A percentile compares a stretch with the other conserved stretches of the same genome.
phyloP scores from a whole-genome alignment of 257 asterid species.

The Jacaranda mimosifolia region DNA sequence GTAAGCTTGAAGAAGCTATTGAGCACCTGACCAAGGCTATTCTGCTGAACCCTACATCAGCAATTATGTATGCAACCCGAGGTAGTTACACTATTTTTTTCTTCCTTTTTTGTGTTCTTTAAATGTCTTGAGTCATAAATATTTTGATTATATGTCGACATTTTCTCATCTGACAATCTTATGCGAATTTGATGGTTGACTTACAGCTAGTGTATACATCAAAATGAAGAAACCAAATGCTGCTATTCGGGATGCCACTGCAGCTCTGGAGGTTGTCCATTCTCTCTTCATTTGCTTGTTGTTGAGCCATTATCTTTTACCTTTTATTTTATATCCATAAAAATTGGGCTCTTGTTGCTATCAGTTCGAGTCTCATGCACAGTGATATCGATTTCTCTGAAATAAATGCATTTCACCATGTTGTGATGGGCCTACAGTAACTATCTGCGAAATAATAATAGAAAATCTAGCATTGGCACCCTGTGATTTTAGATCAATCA shows the following conservation, averaged over 20 bases:
- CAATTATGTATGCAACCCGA: conserved; percentile 93
- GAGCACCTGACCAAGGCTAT: conserved; percentile 87
- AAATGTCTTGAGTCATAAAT: background rate
- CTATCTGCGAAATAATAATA: background rate
- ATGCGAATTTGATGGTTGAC: conserved; percentile 25
- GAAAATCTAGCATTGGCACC: background rate
- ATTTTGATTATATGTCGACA: background rate
- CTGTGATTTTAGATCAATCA: background rate
- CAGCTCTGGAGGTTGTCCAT: conserved; percentile 83
- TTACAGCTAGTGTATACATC: conserved; percentile 81
- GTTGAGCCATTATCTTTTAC: background rate
- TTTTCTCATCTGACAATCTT: background rate
- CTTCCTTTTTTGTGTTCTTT: background rate
- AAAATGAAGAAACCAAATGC: conserved; percentile 99
- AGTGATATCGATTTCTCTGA: background rate
- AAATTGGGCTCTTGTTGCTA: background rate
- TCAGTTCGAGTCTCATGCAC: background rate
- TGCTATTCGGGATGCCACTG: conserved; percentile 93
- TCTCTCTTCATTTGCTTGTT: conserved; percentile 16
- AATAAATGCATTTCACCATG: background rate
- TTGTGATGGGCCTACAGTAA: background rate
- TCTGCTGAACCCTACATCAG: conserved; percentile 87
- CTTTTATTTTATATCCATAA: background rate
- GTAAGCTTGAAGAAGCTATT: conserved; percentile 85
- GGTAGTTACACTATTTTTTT: conserved; percentile 49